Percentiles rank a stretch among this genome's conserved stretches.
These are phyloP conservation scores for Guillardia theta DNA, from an alignment of 78 protist genomes.

Conservation along the genomic window DNA sequence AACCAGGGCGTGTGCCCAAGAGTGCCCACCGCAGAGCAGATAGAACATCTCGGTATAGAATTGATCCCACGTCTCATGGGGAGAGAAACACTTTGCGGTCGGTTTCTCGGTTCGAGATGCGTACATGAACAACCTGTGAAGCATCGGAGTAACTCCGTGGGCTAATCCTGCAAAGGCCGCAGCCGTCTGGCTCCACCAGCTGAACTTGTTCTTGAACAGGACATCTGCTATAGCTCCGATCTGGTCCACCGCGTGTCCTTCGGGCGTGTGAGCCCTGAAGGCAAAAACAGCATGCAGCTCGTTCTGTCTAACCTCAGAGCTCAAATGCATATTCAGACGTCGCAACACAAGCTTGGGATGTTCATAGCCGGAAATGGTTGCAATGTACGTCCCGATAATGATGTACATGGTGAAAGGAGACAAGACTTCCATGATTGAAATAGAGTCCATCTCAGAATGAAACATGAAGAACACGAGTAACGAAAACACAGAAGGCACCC, in stretches of 20 bases:
- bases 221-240: neutral
- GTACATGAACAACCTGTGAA: neutral
- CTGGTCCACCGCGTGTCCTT: neutral
- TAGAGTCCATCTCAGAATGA: neutral
- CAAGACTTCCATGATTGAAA: neutral
- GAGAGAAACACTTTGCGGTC: no score
- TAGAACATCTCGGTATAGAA: neutral
- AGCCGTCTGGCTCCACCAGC: neutral
- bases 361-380: neutral
- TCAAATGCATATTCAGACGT: neutral
- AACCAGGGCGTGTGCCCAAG: neutral
- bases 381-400: neutral
- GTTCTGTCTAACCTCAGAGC: neutral
- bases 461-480: neutral
- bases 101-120: no score
- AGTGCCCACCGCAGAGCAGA: neutral
- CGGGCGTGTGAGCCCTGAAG: constrained; percentile 13
- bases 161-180: neutral
- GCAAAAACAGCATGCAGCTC: constrained; percentile 14
- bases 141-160: neutral
- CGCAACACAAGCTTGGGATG: neutral
- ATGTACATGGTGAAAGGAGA: neutral
- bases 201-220: neutral
- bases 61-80: no score
- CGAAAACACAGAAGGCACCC: neutral